Evolutionary conservation across 23 red algal genomes (phyloP).

Genomic region (Cyanidiococcus yangmingshanensis): DNA sequence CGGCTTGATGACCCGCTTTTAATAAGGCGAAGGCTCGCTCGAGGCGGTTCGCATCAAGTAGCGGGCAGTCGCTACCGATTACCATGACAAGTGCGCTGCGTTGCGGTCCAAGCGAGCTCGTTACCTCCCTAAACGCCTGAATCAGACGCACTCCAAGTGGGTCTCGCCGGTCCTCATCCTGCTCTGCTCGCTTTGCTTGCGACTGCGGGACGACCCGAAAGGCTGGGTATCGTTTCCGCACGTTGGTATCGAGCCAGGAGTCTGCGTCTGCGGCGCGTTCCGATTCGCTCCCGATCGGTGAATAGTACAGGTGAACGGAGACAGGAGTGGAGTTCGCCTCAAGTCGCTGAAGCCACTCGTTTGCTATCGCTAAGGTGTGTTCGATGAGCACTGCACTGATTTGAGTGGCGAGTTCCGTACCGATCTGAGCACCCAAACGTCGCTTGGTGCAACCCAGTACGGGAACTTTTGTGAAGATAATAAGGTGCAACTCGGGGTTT

Average conservation of each 20-base stretch:
- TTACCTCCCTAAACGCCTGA: constrained; percentile 36
- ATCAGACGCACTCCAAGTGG: constrained; percentile 58
- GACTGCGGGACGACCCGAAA: constrained; percentile 12
- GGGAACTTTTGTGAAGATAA: constrained; percentile 84
- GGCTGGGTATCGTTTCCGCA: constrained; percentile 1
- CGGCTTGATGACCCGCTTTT: constrained; percentile 25
- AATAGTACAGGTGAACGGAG: not conserved
- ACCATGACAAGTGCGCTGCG: constrained; percentile 34
- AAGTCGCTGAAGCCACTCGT: constrained; percentile 11
- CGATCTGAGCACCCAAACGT: constrained; percentile 52
- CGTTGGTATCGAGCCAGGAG: constrained; percentile 12
- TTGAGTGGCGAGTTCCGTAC: constrained; percentile 41
- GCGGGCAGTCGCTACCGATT: constrained; percentile 57
- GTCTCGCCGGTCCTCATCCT: constrained; percentile 26
- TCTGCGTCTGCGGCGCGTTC: not conserved
- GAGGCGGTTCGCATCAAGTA: constrained; percentile 28
- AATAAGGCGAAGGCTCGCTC: constrained; percentile 36
- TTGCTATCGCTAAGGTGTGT: constrained; percentile 26
- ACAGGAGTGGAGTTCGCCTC: not conserved
- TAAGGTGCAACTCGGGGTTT: constrained; percentile 15
- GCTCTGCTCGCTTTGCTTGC: not conserved
- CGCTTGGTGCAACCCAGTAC: constrained; percentile 67
- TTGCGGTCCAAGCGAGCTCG: not conserved
- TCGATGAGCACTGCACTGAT: constrained; percentile 49
- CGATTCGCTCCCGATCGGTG: not conserved